Base-by-base conservation (phyloP, 495 filamentous ascomycete genomes). In the Chaetomidium leptoderma region DNA sequence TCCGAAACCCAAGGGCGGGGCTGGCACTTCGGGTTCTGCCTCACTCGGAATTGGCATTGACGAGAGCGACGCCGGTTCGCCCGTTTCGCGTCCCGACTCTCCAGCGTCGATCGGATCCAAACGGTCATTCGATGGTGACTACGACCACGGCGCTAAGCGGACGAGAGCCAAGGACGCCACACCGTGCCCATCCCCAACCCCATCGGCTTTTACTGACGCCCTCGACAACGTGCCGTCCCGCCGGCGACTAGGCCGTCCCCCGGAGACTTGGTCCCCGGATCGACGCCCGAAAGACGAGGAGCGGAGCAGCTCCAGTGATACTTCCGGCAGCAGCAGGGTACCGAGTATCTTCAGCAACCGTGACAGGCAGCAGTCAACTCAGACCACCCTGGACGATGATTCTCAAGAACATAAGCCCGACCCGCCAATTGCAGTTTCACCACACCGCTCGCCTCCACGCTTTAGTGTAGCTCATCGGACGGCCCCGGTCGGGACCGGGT, bases 341-440 rank as follows among this genome's bases (percentile, higher is more conserved):
- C 66, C 71, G n/a, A 60, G 56, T 7, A 47, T 70, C 27, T 75
- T 75, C 40, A 66, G 19, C 39, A 19, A 40, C 26, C 44, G 11
- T 26, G 62, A 33, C 9, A 39, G 55, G n/a, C 33, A 39, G 10
- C 53, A 59, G 6, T 47, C 66, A 59, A 70, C 63, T 0, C 70
- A 74, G 48, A 71, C 61, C 9, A 72, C 68, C 4, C n/a, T 60
- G 7, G 44, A 59, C 6, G 60, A 59, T 7, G 65, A 58, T 19
- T 60, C 40, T 14, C 27, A 32, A 32, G 52, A 52, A 6, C 32
- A 33, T 23, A 49, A 33, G 5, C 4, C 17, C n/a, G 11, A 23
- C 4, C 8, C 21, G 9, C 13, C 7, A 24, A 21, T 23, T 16
- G 26, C 30, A 16, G 27, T 35, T 16, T 11, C 37, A 9, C 6